Percentiles rank a stretch among this genome's conserved stretches.
phyloP scores from a whole-genome alignment of 352 stramenopile species.

The Saprolegnia diclina region DNA sequence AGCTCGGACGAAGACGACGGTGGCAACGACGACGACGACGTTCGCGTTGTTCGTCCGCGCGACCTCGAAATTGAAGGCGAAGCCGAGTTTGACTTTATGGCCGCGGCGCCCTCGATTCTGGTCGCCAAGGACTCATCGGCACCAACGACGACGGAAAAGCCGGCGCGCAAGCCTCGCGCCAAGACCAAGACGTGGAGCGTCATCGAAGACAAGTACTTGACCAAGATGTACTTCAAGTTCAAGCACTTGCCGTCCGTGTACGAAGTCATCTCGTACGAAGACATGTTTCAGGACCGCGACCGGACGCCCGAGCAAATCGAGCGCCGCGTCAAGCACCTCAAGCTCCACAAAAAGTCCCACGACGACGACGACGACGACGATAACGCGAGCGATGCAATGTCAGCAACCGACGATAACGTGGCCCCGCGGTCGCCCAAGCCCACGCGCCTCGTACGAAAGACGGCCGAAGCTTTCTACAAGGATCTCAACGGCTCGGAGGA shows the following conservation, averaged over 20 bases:
- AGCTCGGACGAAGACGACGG: conserved; percentile 39
- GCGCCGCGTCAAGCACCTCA: conserved; percentile 74
- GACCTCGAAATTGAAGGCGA: conserved; percentile 72
- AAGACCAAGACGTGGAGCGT: conserved; percentile 74
- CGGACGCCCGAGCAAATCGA: conserved; percentile 80
- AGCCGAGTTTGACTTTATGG: conserved; percentile 69
- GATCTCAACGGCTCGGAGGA: conserved; percentile 10
- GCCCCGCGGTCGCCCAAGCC: neutral
- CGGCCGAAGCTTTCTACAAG: neutral
- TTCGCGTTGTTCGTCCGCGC: conserved; percentile 60
- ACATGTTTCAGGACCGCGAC: conserved; percentile 86
- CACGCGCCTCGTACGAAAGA: neutral
- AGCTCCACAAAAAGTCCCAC: conserved; percentile 47
- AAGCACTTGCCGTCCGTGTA: conserved; percentile 77
- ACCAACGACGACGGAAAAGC: neutral
- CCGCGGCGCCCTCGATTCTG: neutral
- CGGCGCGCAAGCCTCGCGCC: neutral
- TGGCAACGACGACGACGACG: conserved; percentile 41
- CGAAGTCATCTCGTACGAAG: conserved; percentile 84
- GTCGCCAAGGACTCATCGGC: neutral
- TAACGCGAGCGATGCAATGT: neutral
- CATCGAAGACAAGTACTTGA: conserved; percentile 72
- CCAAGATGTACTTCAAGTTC: conserved; percentile 73
- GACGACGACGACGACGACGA: conserved; percentile 56
- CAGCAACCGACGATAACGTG: neutral